Percentiles rank a stretch among this genome's conserved stretches.
These are phyloP conservation scores for Cryphonectria nitschkei DNA, from an alignment of 2,329 filamentous ascomycete genomes.

Conservation along the genomic window DNA sequence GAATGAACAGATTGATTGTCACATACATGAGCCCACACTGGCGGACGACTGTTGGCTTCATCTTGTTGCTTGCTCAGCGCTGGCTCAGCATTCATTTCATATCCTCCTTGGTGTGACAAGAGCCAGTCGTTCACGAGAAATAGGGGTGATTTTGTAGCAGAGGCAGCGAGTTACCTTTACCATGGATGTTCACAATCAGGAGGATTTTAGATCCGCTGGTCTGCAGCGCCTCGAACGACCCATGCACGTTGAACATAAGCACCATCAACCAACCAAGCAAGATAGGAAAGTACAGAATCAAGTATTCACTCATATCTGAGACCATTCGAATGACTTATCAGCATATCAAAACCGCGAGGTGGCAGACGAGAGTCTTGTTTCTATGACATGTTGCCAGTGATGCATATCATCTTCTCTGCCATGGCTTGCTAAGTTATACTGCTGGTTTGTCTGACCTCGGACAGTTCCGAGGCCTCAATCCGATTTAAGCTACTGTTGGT, in stretches of 20 bases:
- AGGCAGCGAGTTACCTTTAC: too few relatives aligned
- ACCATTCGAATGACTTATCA: background rate
- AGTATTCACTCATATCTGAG: background rate
- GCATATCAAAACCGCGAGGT: background rate
- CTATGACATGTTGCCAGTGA: background rate
- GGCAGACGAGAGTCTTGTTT: background rate
- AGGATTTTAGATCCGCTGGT: background rate
- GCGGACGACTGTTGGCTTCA: constrained; percentile 25
- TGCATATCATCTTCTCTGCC: background rate
- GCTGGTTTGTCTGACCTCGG: background rate
- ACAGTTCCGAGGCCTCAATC: background rate
- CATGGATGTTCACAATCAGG: too few relatives aligned
- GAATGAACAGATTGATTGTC: background rate
- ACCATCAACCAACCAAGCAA: background rate
- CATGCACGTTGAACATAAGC: background rate
- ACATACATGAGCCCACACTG: constrained; percentile 28
- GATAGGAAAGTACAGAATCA: background rate
- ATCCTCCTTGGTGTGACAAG: background rate
- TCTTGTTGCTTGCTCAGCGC: constrained; percentile 7
- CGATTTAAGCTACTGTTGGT: background rate
- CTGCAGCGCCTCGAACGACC: background rate
- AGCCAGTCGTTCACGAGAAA: background rate
- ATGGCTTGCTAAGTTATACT: background rate
- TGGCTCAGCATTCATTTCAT: background rate
- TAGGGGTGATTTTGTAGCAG: background rate